Evolutionary conservation across 192 early-diverging fungal species (phyloP), one percentile per base, ranked within the genome.

Genomic region (Lobosporangium transversale): DNA sequence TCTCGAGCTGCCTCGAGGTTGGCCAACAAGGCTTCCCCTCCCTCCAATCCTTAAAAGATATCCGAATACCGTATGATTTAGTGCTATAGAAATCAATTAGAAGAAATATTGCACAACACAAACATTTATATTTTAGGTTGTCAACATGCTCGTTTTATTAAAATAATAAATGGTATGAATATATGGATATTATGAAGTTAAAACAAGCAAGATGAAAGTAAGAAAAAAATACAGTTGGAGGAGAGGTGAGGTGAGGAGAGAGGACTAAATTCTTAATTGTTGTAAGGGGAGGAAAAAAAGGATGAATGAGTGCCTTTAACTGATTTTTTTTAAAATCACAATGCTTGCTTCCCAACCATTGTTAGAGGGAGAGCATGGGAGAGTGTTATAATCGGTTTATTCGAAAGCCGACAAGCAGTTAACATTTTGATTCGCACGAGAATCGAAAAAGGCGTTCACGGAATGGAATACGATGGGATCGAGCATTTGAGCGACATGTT

Each of bases 401-500:
- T 20, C 2, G 8, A 57, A 3, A 26, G 66, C 57, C 17, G 58
- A 60, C 26, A 76, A 53, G 23, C 71, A 76, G 69, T 71, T 71
- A 30, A 71, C 55, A 1, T 27, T 71, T 58, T 71, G 69, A 18
- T 47, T 45, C 15, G 62, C 62, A 24, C 24, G 2, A n/a, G 62
- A 43, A 24, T 58, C 29, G 20, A 74, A 35, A 57, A 66, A 74
- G 7, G 70, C 50, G 31, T 78, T 27, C 17, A 62, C 27, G 21
- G 29, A 21, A 24, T 78, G 51, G 53, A 68, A 69, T 32, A 70
- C 66, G 24, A 78, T 70, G 26, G 75, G 75, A 20, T 78, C 60
- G 1, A 31, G 1, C 60, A 69, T 68, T 32, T 62, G 58, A 12
- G 49, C 8, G 27, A 49, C 53, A 18, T 76, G 73, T 11, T 67